A percentile compares a stretch with the other conserved stretches of the same genome.
Conservation (phyloP, 2,329 filamentous ascomycete species). For the Cordyceps javanica region DNA sequence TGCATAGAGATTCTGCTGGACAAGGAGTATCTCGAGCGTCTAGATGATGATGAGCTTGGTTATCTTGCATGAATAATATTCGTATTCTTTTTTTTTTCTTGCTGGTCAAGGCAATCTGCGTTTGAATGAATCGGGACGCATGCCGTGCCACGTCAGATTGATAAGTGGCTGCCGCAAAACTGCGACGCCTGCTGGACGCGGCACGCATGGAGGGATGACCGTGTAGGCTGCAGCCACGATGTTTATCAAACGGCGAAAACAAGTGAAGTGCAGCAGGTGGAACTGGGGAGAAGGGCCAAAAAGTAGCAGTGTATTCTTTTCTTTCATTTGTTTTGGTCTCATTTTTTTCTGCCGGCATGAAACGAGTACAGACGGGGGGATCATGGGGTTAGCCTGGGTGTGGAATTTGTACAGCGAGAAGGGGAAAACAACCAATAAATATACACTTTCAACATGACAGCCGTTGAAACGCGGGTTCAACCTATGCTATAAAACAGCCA, state of each 20-base stretch:
- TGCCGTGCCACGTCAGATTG: not conserved
- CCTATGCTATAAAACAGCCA: not conserved
- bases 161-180: not conserved
- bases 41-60: conserved; percentile 89
- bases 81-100: not conserved
- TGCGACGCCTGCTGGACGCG: not conserved
- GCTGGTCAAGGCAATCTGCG: not conserved
- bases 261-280: not conserved
- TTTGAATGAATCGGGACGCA: not conserved
- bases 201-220: not conserved
- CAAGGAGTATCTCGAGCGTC: conserved; percentile 95
- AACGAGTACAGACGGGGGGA: not conserved
- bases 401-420: not conserved
- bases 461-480: too few relatives aligned
- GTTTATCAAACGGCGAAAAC: not conserved
- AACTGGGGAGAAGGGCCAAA: not conserved
- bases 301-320: not conserved
- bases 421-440: not conserved
- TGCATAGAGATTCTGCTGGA: conserved; percentile 98
- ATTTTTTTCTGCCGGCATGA: not conserved
- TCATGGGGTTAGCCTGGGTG: not conserved
- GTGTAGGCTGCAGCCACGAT: not conserved
- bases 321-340: not conserved
- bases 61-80: conserved; percentile 66
- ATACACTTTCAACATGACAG: too few relatives aligned